Evolutionary conservation across 106 monocot species (phyloP).

Genomic region (Allium cepa): DNA sequence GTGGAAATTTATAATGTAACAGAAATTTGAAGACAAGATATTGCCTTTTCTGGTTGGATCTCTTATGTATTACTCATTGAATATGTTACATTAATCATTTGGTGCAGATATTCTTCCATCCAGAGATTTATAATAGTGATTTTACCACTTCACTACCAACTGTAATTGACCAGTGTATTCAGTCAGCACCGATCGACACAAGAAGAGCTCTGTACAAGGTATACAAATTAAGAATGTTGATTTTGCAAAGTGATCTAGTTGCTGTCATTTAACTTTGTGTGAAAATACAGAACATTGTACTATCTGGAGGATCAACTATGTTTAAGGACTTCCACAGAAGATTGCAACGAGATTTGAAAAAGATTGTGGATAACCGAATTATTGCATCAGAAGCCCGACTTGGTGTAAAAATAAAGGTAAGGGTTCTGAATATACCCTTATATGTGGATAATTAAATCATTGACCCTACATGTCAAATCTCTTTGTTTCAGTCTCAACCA

Average conservation of each 20-base stretch:
- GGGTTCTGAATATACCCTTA: slow-evolving; percentile 1
- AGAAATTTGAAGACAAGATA: background rate
- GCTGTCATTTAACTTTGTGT: background rate
- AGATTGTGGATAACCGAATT: slow-evolving; percentile 75
- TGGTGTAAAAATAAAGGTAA: slow-evolving; percentile 70
- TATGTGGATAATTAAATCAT: background rate
- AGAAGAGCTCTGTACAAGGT: slow-evolving; percentile 92
- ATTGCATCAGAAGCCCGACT: slow-evolving; percentile 45
- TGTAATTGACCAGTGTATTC: slow-evolving; percentile 86
- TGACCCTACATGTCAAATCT: background rate
- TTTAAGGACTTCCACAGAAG: slow-evolving; percentile 96
- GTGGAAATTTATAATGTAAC: too few relatives aligned
- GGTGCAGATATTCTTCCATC: slow-evolving; percentile 84
- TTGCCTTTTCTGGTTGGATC: background rate
- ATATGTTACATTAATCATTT: background rate
- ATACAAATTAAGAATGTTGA: background rate
- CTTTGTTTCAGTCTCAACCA: slow-evolving; percentile 57
- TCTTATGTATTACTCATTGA: too few relatives aligned
- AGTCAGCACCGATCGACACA: slow-evolving; percentile 91
- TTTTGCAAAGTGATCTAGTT: background rate
- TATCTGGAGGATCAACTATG: slow-evolving; percentile 94
- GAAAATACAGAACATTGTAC: slow-evolving; percentile 66
- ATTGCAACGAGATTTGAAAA: slow-evolving; percentile 84
- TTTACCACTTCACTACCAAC: slow-evolving; percentile 66
- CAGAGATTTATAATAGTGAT: slow-evolving; percentile 75